Evolutionary conservation across 2,329 filamentous ascomycete species (phyloP), one percentile per base, ranked within the genome.

Genomic region (Pestalotiopsis sp.): DNA sequence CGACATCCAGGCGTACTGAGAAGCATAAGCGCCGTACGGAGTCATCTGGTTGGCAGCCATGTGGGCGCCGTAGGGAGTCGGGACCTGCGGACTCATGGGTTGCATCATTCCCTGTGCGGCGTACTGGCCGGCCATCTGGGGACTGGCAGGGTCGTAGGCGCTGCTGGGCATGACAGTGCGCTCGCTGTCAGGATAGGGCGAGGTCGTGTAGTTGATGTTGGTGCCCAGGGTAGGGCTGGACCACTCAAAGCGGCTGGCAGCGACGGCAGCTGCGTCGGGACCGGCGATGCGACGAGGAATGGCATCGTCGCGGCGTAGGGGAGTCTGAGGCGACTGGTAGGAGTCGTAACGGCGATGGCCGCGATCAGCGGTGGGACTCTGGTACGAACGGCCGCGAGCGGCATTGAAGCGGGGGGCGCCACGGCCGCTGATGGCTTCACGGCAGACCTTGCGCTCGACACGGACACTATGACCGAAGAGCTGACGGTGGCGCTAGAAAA

Each of bases 401-500:
- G 61, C 36, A 36, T 27, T 25, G 14, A 36, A 20, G 17, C 64
- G 71, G 4, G 69, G 72, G 20, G 41, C 4, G 13, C 66, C 59
- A 3, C 57, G 68, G 20, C 58, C 23, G 23, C 20, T 36, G 31
- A 9, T 23, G 11, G 63, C 61, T 12, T 75, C 72, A 2, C 69
- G 68, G 27, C 71, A 72, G 3, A 72, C 73, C 73, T 83, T 83
- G 12, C 79, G 79, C 66, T 83, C 80, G 2, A 83, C 81, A 3
- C 81, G 78, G 41, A 84, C 73, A 27, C 74, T 68, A 62, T 71
- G 71, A 4, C 76, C 80, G 4, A 78, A 72, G 20, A 84, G 63
- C 0, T 71, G 66, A 4, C 72, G 75, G 7, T 77, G 77, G 61
- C 81, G 71, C 82, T 84, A 64, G 1, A 39, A 23, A 31, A 68